phyloP scores from a whole-genome alignment of 2,329 filamentous ascomycete species.

The Ascocoryne sarcoides region DNA sequence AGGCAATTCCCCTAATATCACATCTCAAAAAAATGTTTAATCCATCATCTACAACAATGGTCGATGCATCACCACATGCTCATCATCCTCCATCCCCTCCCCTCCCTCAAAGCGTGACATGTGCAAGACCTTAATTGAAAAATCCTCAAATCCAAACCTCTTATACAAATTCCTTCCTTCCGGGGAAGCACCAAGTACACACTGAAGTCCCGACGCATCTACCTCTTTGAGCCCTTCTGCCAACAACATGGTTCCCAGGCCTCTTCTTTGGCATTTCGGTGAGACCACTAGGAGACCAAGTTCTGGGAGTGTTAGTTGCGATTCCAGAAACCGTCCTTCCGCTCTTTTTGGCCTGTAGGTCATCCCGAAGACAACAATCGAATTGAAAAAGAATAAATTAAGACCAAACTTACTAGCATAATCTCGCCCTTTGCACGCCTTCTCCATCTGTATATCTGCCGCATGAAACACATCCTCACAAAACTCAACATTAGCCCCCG shows the following conservation, averaged over 20 bases:
- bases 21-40: too few relatives aligned
- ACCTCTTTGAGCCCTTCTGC: slow-evolving; percentile 14
- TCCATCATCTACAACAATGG: too few relatives aligned
- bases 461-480: slow-evolving; percentile 19
- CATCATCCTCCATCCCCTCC: slow-evolving; percentile 12
- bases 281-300: slow-evolving; percentile 15
- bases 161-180: slow-evolving; percentile 20
- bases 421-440: slow-evolving; percentile 8
- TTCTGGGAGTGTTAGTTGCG: slow-evolving; percentile 8
- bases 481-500: slow-evolving; percentile 18
- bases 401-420: slow-evolving; percentile 19
- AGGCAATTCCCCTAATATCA: too few relatives aligned
- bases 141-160: slow-evolving; percentile 19
- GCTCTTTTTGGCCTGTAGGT: too few relatives aligned
- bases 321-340: too few relatives aligned
- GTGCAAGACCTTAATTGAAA: slow-evolving; percentile 14
- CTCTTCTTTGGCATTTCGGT: slow-evolving; percentile 17
- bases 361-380: neutral
- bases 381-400: neutral
- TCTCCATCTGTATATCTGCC: slow-evolving; percentile 18
- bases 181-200: slow-evolving; percentile 21
- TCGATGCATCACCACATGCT: slow-evolving; percentile 18
- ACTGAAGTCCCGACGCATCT: slow-evolving; percentile 17
- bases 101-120: slow-evolving; percentile 24
- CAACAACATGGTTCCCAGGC: slow-evolving; percentile 19